phyloP scores from a whole-genome alignment of 768 basidiomycete genomes.

The Peribolospora baueri region DNA sequence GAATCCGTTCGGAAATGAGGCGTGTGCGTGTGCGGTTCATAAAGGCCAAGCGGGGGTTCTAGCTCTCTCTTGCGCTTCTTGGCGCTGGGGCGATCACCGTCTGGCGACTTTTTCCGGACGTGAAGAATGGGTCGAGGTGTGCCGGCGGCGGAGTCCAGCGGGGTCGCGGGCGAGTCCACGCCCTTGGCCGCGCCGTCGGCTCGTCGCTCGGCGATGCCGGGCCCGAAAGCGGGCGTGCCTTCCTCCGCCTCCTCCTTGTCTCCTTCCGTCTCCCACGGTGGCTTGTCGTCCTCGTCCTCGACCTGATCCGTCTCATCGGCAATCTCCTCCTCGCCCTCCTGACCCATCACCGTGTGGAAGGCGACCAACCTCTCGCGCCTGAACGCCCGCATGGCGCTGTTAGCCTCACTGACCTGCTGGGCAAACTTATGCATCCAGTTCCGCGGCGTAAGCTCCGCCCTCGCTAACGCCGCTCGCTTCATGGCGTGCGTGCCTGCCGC shows the following conservation, averaged over 20 bases:
- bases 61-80: constrained; percentile 8
- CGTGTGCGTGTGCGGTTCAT: constrained; percentile 56
- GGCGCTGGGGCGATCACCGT: background rate
- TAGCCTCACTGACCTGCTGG: constrained; percentile 35
- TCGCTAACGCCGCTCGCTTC: constrained; percentile 46
- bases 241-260: constrained; percentile 1
- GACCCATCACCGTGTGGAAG: constrained; percentile 5
- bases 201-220: background rate
- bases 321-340: constrained; percentile 11
- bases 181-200: background rate
- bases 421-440: constrained; percentile 83
- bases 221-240: background rate
- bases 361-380: constrained; percentile 16
- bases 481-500: constrained; percentile 68
- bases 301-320: constrained; percentile 16
- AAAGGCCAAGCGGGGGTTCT: constrained; percentile 37
- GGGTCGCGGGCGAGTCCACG: background rate
- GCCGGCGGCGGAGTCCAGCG: background rate
- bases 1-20: constrained; percentile 53
- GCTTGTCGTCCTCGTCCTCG: constrained; percentile 16
- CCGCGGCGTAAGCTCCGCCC: constrained; percentile 61
- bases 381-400: constrained; percentile 22
- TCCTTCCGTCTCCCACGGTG: constrained; percentile 2
- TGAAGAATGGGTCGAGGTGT: background rate
- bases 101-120: background rate